Evolutionary conservation across 257 asterid species (phyloP).

Genomic region (Nicotiana benthamiana): DNA sequence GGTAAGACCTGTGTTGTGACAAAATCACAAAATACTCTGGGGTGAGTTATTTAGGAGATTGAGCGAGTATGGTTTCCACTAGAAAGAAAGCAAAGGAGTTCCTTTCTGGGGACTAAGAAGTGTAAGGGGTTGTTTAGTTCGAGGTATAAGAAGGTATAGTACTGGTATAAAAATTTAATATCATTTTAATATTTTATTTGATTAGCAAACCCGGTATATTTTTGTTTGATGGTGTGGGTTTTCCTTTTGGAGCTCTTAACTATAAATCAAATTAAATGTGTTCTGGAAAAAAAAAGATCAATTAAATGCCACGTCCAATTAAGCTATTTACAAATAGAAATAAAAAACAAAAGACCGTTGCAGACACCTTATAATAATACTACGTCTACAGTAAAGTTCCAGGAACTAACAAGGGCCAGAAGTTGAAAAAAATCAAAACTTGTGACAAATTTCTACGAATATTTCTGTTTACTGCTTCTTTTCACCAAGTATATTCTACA

Average conservation of each 20-base stretch:
- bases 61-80: too few relatives aligned
- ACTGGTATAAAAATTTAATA: too few relatives aligned
- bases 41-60: too few relatives aligned
- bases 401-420: neutral
- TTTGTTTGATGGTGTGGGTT: constrained; percentile 35
- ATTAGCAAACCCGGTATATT: too few relatives aligned
- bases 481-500: neutral
- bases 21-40: too few relatives aligned
- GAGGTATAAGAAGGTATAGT: too few relatives aligned
- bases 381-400: neutral
- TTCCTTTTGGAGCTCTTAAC: constrained; percentile 43
- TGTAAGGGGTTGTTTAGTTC: too few relatives aligned
- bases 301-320: neutral
- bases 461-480: neutral
- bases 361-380: neutral
- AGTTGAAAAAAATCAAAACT: neutral
- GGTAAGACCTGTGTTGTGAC: too few relatives aligned
- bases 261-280: neutral
- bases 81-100: too few relatives aligned
- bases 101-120: too few relatives aligned
- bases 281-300: neutral
- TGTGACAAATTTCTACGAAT: neutral
- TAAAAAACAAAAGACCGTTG: neutral
- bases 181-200: too few relatives aligned
- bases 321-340: neutral